A percentile compares a stretch with the other conserved stretches of the same genome.
phyloP scores from a whole-genome alignment of 2,329 filamentous ascomycete species.

The Aspergillus felis region DNA sequence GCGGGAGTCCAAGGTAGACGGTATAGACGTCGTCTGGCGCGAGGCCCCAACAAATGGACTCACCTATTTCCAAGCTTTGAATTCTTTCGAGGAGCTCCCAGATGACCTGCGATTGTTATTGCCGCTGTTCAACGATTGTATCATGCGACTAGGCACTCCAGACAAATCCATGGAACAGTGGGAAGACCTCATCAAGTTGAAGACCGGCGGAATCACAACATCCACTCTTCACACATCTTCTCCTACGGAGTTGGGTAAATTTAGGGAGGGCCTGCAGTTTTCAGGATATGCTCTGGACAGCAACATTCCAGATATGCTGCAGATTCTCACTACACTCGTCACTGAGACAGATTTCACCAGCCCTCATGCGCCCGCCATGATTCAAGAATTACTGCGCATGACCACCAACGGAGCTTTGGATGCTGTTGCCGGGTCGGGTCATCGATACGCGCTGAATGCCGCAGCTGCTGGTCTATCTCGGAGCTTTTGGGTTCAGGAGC shows the following conservation, averaged over 20 bases:
- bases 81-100: slow-evolving; percentile 72
- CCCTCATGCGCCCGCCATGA: slow-evolving; percentile 72
- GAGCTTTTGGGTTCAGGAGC: slow-evolving; percentile 70
- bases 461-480: slow-evolving; percentile 76
- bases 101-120: slow-evolving; percentile 80
- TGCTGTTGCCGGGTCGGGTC: slow-evolving; percentile 83
- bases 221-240: slow-evolving; percentile 79
- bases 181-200: slow-evolving; percentile 92
- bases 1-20: slow-evolving; percentile 53
- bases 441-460: slow-evolving; percentile 78
- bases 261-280: slow-evolving; percentile 77
- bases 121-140: slow-evolving; percentile 83
- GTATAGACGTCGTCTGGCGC: slow-evolving; percentile 77
- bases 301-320: slow-evolving; percentile 88
- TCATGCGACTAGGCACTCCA: slow-evolving; percentile 90
- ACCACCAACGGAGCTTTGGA: slow-evolving; percentile 88
- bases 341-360: slow-evolving; percentile 87
- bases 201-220: slow-evolving; percentile 85
- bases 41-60: slow-evolving; percentile 92
- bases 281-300: slow-evolving; percentile 84
- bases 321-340: slow-evolving; percentile 74
- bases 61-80: slow-evolving; percentile 91
- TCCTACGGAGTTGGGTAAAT: slow-evolving; percentile 65
- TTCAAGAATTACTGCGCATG: slow-evolving; percentile 80
- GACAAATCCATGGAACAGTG: slow-evolving; percentile 88